Evolutionary conservation across 495 filamentous ascomycete genomes (phyloP).

Genomic region (Xylaria venustula): DNA sequence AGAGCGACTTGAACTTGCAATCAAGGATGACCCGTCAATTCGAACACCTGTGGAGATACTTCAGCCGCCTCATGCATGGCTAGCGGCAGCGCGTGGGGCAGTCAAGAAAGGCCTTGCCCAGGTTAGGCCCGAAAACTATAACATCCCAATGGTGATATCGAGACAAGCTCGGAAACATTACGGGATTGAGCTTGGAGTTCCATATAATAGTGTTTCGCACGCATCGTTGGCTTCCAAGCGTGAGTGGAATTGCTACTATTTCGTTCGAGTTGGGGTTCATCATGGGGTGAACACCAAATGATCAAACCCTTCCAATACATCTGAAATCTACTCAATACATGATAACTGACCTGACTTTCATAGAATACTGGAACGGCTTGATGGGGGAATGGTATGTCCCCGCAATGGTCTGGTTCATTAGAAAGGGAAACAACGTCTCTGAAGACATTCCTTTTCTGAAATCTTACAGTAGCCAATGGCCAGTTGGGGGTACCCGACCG

Average conservation of each 20-base stretch:
- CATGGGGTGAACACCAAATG: no score
- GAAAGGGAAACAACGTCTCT: constrained; percentile 23
- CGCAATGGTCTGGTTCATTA: constrained; percentile 37
- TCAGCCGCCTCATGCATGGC: not conserved
- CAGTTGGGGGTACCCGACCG: not conserved
- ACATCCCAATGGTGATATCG: constrained; percentile 37
- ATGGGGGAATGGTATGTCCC: constrained; percentile 1
- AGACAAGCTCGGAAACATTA: constrained; percentile 54
- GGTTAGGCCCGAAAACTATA: constrained; percentile 33
- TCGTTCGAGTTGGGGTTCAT: no score
- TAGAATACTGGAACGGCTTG: not conserved
- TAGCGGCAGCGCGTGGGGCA: not conserved
- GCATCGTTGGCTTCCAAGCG: not conserved
- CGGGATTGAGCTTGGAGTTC: constrained; percentile 31
- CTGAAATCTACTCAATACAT: no score
- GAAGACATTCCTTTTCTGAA: constrained; percentile 11
- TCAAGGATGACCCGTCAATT: constrained; percentile 11
- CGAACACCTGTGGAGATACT: constrained; percentile 11
- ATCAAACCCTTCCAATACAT: no score
- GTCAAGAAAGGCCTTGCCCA: constrained; percentile 38
- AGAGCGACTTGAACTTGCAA: constrained; percentile 47
- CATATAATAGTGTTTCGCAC: constrained; percentile 29
- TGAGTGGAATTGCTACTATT: no score
- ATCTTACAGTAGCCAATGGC: not conserved
- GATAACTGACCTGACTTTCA: no score